Evolutionary conservation across 345 rosid species (phyloP).

Genomic region (Camelina hispida): DNA sequence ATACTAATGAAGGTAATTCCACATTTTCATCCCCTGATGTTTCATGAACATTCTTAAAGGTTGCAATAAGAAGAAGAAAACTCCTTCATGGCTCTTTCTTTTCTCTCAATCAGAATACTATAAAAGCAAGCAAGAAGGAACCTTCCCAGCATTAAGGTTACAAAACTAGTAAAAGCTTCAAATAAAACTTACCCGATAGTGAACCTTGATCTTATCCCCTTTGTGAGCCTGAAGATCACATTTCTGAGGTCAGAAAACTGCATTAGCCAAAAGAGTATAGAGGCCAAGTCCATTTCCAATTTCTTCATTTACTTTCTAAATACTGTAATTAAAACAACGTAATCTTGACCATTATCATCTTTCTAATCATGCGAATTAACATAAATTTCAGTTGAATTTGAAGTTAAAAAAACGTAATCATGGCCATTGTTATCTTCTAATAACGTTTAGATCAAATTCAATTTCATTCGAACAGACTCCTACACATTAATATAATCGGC

Average conservation of each 20-base stretch:
- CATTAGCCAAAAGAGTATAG: not conserved
- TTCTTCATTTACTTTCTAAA: not conserved
- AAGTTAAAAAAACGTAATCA: not conserved
- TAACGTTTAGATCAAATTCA: not conserved
- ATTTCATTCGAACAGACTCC: not conserved
- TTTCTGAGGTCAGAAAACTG: slow-evolving; percentile 37
- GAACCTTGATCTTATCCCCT: slow-evolving; percentile 88
- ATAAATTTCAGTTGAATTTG: not conserved
- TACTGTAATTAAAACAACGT: not conserved
- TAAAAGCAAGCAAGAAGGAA: not conserved
- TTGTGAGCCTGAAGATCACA: slow-evolving; percentile 93
- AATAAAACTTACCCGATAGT: slow-evolving; percentile 71
- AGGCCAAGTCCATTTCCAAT: not conserved
- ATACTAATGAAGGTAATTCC: not conserved
- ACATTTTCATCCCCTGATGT: not conserved
- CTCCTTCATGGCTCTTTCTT: not conserved
- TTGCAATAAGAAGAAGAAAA: not conserved
- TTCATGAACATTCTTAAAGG: not conserved
- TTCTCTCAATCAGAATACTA: slow-evolving; percentile 1
- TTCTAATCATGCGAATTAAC: not conserved
- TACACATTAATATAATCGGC: not conserved
- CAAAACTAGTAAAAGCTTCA: slow-evolving; percentile 20
- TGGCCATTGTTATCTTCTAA: not conserved
- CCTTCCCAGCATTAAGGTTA: not conserved
- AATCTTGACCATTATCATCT: slow-evolving; percentile 4